Evolutionary conservation across 495 filamentous ascomycete genomes (phyloP).

Genomic region (Beverwykella pulmonaria): DNA sequence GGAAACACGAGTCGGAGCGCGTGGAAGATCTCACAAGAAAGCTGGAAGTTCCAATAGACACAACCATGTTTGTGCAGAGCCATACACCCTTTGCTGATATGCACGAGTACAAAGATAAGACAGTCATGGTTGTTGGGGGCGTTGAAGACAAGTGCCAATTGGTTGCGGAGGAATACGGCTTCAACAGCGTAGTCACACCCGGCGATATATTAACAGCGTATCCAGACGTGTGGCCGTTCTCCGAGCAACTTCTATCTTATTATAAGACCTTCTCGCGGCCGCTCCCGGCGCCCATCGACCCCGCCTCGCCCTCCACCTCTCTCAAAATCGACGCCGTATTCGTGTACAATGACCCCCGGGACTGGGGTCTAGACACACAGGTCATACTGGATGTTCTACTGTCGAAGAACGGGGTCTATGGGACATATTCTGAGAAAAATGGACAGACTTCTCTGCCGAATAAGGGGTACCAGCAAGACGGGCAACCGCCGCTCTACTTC

Average conservation of each 20-base stretch:
- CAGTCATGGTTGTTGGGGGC: constrained; percentile 80
- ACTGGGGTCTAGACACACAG: constrained; percentile 89
- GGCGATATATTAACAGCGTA: constrained; percentile 77
- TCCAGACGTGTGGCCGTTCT: constrained; percentile 80
- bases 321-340: constrained; percentile 83
- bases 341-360: constrained; percentile 87
- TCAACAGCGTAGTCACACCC: constrained; percentile 79
- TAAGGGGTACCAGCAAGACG: constrained; percentile 72
- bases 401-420: constrained; percentile 71
- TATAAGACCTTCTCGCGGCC: constrained; percentile 66
- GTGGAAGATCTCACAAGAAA: constrained; percentile 69
- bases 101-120: constrained; percentile 63
- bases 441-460: constrained; percentile 62
- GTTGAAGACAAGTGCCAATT: constrained; percentile 72
- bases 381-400: constrained; percentile 79
- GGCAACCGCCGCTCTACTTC: constrained; percentile 81
- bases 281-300: constrained; percentile 53
- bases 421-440: constrained; percentile 70
- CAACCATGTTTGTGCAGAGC: constrained; percentile 74
- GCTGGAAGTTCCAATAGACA: constrained; percentile 61
- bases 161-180: constrained; percentile 85
- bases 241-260: constrained; percentile 59
- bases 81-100: constrained; percentile 77
- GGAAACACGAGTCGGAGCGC: constrained; percentile 71
- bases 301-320: constrained; percentile 48